Evolutionary conservation across 1,284 basidiomycete genomes (phyloP), one percentile per base, ranked within the genome.

Genomic region (Ceratobasidium sp.): DNA sequence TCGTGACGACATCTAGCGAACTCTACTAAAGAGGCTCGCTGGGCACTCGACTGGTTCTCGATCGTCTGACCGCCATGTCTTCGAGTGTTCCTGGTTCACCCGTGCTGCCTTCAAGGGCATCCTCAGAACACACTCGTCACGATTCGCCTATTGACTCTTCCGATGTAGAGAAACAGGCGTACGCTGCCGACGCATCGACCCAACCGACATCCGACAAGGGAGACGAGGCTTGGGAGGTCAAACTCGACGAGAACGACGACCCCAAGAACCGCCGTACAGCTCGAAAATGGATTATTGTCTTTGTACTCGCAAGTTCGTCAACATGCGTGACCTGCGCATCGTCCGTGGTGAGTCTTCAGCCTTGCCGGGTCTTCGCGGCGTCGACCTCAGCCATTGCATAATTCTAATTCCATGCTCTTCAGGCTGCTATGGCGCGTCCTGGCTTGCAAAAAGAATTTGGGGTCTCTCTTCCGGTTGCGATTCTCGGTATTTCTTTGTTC

Each of bases 281-380:
- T 68, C 86, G 85, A 80, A 90, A 91, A 82, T 93, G 91, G 91
- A 77, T 89, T n/a, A 84, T 86, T 7, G 88, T 92, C 2, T 78
- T 89, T 12, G 85, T 88, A 4, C 90, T 92, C 78, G 87, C 88
- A 68, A 83, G 84, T 0, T 87, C 88, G 1, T 87, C 90, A 1
- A 84, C 90, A 2, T 92, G 92, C 81, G 91, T 90, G 14, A 91
- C 93, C 0, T 93, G 90, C 82, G 89, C 90, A 23, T 94, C 92
- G 0, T 92, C 91, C 3, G 88, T 93, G 85, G 91, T 91, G 78
- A 77, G 89, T 85, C 75, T 50, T 44, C 65, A 41, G 27, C 30
- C 44, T 38, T 23, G 73, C 59, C 52, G 7, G 78, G 18, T 18
- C 44, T 44, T 60, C 69, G 23, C 41, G 23, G 65, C 12, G 50